These are phyloP conservation scores for Ceratobasidium sp. DNA, from an alignment of 1,284 basidiomycete genomes.

Conservation along the genomic window DNA sequence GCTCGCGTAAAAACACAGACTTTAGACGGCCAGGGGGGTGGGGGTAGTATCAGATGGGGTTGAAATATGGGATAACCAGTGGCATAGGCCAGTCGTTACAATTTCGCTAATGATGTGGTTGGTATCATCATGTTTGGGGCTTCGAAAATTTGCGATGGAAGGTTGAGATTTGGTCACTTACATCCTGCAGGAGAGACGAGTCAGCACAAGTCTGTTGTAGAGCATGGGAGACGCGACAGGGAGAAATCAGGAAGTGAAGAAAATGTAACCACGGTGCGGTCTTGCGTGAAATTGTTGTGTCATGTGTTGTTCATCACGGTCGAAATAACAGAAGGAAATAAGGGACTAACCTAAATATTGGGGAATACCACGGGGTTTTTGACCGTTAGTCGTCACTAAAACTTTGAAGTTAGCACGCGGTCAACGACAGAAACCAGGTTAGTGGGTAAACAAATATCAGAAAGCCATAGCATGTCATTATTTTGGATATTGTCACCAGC, in stretches of 20 bases:
- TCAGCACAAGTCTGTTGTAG: conserved; percentile 35
- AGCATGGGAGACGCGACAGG: background rate
- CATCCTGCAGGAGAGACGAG: conserved; percentile 23
- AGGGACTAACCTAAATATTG: conserved; percentile 42
- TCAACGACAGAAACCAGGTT: conserved; percentile 50
- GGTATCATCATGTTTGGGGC: conserved; percentile 20
- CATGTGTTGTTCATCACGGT: conserved; percentile 53
- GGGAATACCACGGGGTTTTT: background rate
- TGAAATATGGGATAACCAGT: conserved; percentile 42
- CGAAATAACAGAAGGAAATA: conserved; percentile 42
- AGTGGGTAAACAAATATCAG: conserved; percentile 55
- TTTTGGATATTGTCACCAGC: conserved; percentile 45
- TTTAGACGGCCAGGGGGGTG: too few relatives aligned
- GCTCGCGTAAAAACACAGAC: background rate
- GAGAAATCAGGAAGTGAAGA: conserved; percentile 50
- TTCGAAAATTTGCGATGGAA: background rate
- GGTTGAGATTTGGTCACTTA: conserved; percentile 2
- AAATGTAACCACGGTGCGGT: conserved; percentile 49
- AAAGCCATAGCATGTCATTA: conserved; percentile 55
- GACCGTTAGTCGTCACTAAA: conserved; percentile 9
- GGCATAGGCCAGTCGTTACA: conserved; percentile 39
- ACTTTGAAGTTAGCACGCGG: background rate
- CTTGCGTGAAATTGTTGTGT: conserved; percentile 53
- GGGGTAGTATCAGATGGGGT: conserved; percentile 35
- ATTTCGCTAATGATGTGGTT: conserved; percentile 40